Base-by-base conservation (phyloP, 1,284 basidiomycete species). In the Ceratobasidium sp. region DNA sequence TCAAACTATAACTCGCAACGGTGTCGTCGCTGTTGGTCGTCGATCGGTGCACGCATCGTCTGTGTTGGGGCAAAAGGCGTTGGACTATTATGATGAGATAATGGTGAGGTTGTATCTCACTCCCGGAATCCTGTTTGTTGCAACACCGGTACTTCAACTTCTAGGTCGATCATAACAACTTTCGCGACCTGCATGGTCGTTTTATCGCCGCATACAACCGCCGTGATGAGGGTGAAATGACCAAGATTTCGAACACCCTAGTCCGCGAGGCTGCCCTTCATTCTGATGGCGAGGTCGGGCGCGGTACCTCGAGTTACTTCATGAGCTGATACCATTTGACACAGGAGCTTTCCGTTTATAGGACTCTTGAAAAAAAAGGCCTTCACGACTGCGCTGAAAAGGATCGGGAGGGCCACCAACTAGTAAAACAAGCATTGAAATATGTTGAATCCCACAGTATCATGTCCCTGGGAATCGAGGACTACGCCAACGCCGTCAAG, bases 121-220 rank as follows among this genome's bases (percentile, higher is more conserved):
- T 25, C 27, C 29, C 34, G 6, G 25, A 17, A 12, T 29, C 27
- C 35, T 27, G 34, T 27, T 53, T 29, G 52, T 20, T 42, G 3
- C 8, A 13, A 22, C n/a, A 17, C 13, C 20, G 20, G 15, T 22
- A 12, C 7, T 42, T 57, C 38, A 10, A n/a, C 31, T 17, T 13
- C 15, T 32, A 60, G 57, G 42, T 60, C 20, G 57, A 60, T 31
- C 57, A 60, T 42, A 47, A 60, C 32, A 60, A 60, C 42, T 25
- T 60, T 22, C 57, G 57, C 12, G 57, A 60, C 42, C 57, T 60
- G 12, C 57, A 60, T 27, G 15, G 32, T 13, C 40, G 57, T 2
- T 47, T 60, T 40, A 17, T 17, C 8, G 4, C 7, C 12, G 57
- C 57, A n/a, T 47, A 60, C 43, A 17, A 60, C 13, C 29, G 13